phyloP scores from a whole-genome alignment of 306 rosid genomes.

The Myrica gale region DNA sequence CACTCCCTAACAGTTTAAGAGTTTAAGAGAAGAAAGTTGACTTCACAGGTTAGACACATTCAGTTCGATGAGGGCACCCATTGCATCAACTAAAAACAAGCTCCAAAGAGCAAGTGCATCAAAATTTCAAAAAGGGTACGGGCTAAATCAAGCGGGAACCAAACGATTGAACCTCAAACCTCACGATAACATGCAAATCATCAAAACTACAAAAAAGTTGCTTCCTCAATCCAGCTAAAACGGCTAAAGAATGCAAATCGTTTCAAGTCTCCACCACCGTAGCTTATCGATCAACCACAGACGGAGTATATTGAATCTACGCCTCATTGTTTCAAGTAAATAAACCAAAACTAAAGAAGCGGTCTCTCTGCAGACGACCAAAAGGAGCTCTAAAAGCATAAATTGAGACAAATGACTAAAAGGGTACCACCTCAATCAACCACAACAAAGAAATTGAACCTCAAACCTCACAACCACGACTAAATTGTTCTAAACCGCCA shows the following conservation, averaged over 20 bases:
- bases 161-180: no score
- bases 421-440: background rate
- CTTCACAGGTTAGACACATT: no score
- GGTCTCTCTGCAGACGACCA: no score
- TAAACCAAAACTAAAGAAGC: no score
- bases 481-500: slow-evolving; percentile 9
- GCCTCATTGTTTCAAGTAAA: no score
- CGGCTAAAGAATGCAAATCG: no score
- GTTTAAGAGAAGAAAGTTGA: no score
- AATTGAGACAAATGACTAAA: background rate
- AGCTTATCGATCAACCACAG: background rate
- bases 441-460: slow-evolving; percentile 5
- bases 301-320: no score
- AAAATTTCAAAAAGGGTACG: no score
- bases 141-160: no score
- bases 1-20: no score
- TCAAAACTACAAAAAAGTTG: background rate
- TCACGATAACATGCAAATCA: no score
- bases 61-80: background rate
- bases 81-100: background rate
- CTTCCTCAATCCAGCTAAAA: background rate
- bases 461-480: slow-evolving; percentile 2
- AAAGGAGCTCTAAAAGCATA: background rate
- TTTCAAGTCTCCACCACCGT: background rate
- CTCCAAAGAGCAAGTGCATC: background rate